Evolutionary conservation across 768 basidiomycete species (phyloP), one percentile per base, ranked within the genome.

Genomic region (Kwoniella europaea): DNA sequence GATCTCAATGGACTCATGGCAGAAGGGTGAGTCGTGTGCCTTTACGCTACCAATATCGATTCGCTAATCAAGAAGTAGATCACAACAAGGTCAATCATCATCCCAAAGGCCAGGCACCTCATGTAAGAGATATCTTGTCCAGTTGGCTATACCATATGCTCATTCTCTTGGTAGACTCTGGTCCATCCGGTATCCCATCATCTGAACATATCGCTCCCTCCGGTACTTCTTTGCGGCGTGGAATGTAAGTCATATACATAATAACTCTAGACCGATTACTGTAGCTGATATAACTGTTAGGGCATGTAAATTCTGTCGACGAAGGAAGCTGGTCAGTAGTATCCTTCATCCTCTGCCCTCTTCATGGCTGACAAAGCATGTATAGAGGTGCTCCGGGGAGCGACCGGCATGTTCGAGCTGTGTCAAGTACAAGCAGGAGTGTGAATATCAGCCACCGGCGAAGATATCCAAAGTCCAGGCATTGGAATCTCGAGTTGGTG

Each of bases 241-340:
- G 74, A 52, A 74, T 74, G 74, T 74, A 59, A 71, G 74, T 71
- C n/a, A 27, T 10, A 13, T 16, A 15, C 13, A 29, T 10, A 16
- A 20, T 13, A 42, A 3, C 7, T 18, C 1, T 2, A 24, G 2
- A 13, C 22, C 43, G 10, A 15, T 29, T 9, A 27, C 53, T 15
- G 10, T n/a, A 41, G 18, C 63, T 65, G 43, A 60, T 20, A 35
- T 18, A 20, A 50, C 35, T 3, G 5, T n/a, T 35, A 79, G 76
- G 78, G 79, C 79, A 2, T 80, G 79, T 57, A 70, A 65, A 35
- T 80, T 80, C 65, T 80, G 79, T 67, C 69, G 79, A 16, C 42
- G 71, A 35, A 52, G 79, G 44, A 80, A 80, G 64, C 62, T 80
- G 20, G 77, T 78, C 54, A 54, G 72, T 57, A 54, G 72, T 57